Evolutionary conservation across 2,329 filamentous ascomycete genomes (phyloP), one percentile per base, ranked within the genome.

Genomic region (Chaetothyriales sp.): DNA sequence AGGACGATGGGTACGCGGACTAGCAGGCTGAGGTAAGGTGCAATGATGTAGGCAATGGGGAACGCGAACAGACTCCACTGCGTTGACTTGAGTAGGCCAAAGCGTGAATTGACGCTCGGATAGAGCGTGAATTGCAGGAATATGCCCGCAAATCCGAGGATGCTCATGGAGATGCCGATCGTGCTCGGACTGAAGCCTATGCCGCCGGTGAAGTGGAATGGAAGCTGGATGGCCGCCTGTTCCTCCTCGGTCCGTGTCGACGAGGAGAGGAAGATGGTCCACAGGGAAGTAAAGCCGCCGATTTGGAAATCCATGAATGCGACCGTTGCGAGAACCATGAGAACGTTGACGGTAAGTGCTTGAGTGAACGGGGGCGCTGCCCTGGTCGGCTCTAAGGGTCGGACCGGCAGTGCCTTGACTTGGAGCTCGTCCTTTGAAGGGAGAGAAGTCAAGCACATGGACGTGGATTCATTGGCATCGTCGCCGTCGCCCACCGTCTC

Each of bases 191-290:
- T 77, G 61, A 90, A 78, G 22, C 84, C 83, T 1, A 90, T 72
- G 8, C 86, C 86, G 18, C 86, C 85, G 0, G 77, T 78, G 62
- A 85, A 88, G 57, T 75, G 58, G 54, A 71, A 70, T 0, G 81
- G 80, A 1, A 78, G 54, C 18, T 60, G 69, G 50, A 75, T 68
- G 56, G 72, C 63, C 18, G 63, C 63, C 13, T 63, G 59, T 9
- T 71, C 67, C 68, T 69, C 65, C 45, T 64, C 61, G 44, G 69
- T 66, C 51, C 67, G 80, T 6, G 83, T 81, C 0, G 83, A 81
- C 0, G 84, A 86, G 1, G 85, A 87, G 45, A 89, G 76, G 68
- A 89, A 89, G 46, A 87, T 76, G 48, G 85, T 81, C 82, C 83
- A 88, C 19, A 89, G 75, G 18, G 82, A 81, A 63, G 86, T 83